Conservation (phyloP, 176 grass and related monocot genomes). For the Ensete ventricosum region DNA sequence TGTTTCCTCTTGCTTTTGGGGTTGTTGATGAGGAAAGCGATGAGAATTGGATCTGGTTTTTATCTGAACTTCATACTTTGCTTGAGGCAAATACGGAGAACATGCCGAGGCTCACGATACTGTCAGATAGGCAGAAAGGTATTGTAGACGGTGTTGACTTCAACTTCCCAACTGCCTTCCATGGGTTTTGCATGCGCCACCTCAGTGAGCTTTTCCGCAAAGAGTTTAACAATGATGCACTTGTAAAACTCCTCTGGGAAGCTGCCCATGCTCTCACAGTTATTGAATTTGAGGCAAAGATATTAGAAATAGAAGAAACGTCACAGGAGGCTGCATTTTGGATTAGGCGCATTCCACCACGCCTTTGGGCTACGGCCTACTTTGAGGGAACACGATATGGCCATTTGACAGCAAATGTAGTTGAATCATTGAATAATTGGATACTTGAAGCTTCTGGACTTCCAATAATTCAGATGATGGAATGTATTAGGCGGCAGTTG, state of each 20-base stretch:
- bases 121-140: conserved; percentile 83
- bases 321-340: conserved; percentile 71
- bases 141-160: conserved; percentile 91
- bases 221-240: conserved; percentile 69
- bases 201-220: conserved; percentile 79
- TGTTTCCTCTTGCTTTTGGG: conserved; percentile 90
- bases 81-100: conserved; percentile 91
- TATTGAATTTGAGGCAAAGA: conserved; percentile 83
- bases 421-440: conserved; percentile 65
- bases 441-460: conserved; percentile 75
- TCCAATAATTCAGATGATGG: conserved; percentile 97
- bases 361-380: conserved; percentile 93
- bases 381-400: conserved; percentile 86
- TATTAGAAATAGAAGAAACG: conserved; percentile 83
- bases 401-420: conserved; percentile 78
- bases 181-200: conserved; percentile 83
- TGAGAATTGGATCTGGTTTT: conserved; percentile 96
- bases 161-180: conserved; percentile 96
- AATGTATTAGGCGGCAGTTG: conserved; percentile 67
- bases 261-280: conserved; percentile 83
- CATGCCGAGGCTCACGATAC: conserved; percentile 87
- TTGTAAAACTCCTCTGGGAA: conserved; percentile 87
- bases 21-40: conserved; percentile 93
- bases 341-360: conserved; percentile 64
- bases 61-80: conserved; percentile 78